Conservation (phyloP, 768 basidiomycete species). For the Mycena amicta region DNA sequence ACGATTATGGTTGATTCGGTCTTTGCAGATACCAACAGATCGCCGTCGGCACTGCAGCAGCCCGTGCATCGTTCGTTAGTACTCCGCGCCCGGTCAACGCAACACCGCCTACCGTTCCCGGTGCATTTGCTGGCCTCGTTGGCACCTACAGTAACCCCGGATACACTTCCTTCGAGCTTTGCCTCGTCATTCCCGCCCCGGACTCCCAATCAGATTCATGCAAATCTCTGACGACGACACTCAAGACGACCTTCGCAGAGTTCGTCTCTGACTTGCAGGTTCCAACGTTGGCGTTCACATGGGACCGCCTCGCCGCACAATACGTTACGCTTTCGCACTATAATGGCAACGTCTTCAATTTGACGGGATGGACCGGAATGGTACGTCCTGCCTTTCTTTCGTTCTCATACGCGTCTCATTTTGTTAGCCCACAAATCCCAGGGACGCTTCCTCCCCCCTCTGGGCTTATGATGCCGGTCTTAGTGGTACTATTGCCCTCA, state of each 20-base stretch:
- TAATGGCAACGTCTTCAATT: conserved; percentile 15
- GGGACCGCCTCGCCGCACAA: conserved; percentile 6
- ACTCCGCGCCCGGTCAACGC: conserved; percentile 11
- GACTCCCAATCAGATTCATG: conserved; percentile 5
- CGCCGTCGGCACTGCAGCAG: conserved; percentile 6
- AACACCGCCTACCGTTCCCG: conserved; percentile 5
- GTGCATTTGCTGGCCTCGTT: conserved; percentile 6
- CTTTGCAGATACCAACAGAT: conserved; percentile 6
- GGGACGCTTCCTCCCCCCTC: conserved; percentile 13
- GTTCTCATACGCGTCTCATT: neutral
- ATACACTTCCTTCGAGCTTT: conserved; percentile 13
- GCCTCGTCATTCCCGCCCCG: conserved; percentile 9
- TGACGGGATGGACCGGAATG: conserved; percentile 15
- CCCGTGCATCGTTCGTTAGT: conserved; percentile 5
- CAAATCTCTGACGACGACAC: conserved; percentile 1
- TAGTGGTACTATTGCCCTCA: conserved; percentile 6
- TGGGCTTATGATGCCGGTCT: conserved; percentile 15
- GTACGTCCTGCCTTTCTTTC: conserved; percentile 2
- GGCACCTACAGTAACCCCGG: conserved; percentile 19
- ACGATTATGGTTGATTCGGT: neutral
- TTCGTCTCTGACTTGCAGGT: conserved; percentile 4
- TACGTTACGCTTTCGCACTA: conserved; percentile 18
- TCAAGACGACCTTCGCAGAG: conserved; percentile 6
- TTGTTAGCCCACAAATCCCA: conserved; percentile 11
- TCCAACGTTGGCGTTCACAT: conserved; percentile 18